Evolutionary conservation across 1,139 yeast genomes (phyloP).

Genomic region (Torulaspora globosa): DNA sequence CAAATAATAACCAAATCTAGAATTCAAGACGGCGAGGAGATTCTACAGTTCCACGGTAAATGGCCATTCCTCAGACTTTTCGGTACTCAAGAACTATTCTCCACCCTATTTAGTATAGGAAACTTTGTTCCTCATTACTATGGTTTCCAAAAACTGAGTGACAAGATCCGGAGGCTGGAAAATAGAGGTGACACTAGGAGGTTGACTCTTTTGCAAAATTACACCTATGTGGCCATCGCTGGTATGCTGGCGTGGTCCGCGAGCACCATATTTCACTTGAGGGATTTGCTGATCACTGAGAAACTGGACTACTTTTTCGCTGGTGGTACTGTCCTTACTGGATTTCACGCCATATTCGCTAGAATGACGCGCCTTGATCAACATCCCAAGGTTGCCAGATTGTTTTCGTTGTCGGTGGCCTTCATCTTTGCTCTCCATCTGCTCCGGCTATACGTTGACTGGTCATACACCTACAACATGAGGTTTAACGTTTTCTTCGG

Average conservation of each 20-base stretch:
- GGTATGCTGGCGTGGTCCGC: conserved; percentile 88
- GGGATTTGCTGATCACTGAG: conserved; percentile 78
- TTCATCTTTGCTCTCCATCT: conserved; percentile 57
- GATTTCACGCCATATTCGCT: conserved; percentile 63
- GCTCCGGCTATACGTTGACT: conserved; percentile 59
- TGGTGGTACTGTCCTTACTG: conserved; percentile 77
- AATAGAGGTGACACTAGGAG: conserved; percentile 16
- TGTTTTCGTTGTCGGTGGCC: conserved; percentile 45
- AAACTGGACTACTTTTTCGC: conserved; percentile 89
- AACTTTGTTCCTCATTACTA: conserved; percentile 70
- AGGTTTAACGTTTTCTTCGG: conserved; percentile 81
- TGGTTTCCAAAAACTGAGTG: conserved; percentile 48
- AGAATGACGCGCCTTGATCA: conserved; percentile 56
- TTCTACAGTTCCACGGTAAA: conserved; percentile 90
- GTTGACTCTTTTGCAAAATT: conserved; percentile 22
- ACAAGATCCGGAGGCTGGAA: conserved; percentile 16
- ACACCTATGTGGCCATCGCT: conserved; percentile 42
- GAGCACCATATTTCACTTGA: conserved; percentile 79
- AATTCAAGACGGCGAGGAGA: conserved; percentile 43
- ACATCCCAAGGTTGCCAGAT: conserved; percentile 34
- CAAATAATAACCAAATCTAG: conserved; percentile 60
- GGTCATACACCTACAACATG: conserved; percentile 96
- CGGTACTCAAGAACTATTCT: conserved; percentile 80
- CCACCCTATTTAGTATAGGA: conserved; percentile 75
- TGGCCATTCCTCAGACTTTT: conserved; percentile 83